Conservation (phyloP, 1,139 yeast genomes). For the Yamadazyma trypodendri region DNA sequence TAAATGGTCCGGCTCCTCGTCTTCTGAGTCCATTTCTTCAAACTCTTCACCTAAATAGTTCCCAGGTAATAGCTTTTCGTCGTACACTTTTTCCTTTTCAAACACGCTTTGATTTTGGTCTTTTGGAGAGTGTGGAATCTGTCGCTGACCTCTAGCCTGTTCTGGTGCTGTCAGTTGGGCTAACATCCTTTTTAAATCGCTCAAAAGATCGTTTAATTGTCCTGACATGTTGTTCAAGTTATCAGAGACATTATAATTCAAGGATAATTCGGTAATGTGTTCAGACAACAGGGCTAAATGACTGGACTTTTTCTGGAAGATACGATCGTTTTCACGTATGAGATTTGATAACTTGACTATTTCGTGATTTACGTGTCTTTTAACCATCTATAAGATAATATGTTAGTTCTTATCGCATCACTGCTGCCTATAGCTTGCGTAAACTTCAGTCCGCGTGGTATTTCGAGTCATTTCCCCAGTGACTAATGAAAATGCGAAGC, state of each 20-base stretch:
- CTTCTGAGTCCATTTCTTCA: constrained; percentile 4
- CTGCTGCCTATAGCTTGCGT: no score
- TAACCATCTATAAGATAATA: constrained; percentile 5
- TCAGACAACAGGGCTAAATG: neutral
- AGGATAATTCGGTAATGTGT: neutral
- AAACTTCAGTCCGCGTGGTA: neutral
- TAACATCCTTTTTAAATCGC: constrained; percentile 3
- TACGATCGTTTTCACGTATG: constrained; percentile 5
- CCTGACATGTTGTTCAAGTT: constrained; percentile 6
- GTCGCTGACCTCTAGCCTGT: no score
- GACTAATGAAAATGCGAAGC: constrained; percentile 2
- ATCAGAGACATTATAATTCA: constrained; percentile 1
- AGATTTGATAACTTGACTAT: constrained; percentile 5
- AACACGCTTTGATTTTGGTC: neutral
- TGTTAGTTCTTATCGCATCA: neutral
- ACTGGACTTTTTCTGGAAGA: constrained; percentile 1
- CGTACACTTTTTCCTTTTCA: neutral
- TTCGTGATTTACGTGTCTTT: constrained; percentile 5
- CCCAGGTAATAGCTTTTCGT: neutral
- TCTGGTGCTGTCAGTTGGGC: no score
- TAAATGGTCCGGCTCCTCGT: constrained; percentile 10
- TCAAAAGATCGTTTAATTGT: constrained; percentile 7
- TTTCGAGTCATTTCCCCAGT: neutral
- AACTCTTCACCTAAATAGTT: constrained; percentile 4
- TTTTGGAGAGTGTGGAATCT: no score